phyloP scores from a whole-genome alignment of 164 flowering plant species.

The Tetracentron sinense region DNA sequence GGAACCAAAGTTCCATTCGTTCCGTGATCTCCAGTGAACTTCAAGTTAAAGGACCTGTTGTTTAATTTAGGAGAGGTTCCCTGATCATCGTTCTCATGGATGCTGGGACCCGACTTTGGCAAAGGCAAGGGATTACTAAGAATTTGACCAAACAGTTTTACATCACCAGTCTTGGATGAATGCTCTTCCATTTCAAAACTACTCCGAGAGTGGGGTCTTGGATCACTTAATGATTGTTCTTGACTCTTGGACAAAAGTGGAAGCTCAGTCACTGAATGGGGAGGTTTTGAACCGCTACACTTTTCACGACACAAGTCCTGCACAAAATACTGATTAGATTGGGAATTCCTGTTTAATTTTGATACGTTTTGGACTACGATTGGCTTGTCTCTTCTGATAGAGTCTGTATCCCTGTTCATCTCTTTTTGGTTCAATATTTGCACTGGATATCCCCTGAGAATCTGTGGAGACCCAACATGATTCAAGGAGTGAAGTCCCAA shows the following conservation, averaged over 20 bases:
- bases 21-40: slow-evolving; percentile 21
- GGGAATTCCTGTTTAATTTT: slow-evolving; percentile 19
- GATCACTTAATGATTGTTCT: slow-evolving; percentile 21
- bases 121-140: slow-evolving; percentile 43
- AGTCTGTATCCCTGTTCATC: slow-evolving; percentile 23
- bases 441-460: slow-evolving; percentile 42
- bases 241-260: slow-evolving; percentile 21
- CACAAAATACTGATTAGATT: slow-evolving; percentile 12
- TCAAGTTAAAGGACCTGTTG: slow-evolving; percentile 29
- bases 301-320: slow-evolving; percentile 35
- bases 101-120: slow-evolving; percentile 26
- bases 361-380: slow-evolving; percentile 20
- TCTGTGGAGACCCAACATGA: slow-evolving; percentile 30
- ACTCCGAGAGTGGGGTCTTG: slow-evolving; percentile 29
- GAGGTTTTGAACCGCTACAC: slow-evolving; percentile 31
- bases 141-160: slow-evolving; percentile 82
- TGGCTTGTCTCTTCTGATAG: slow-evolving; percentile 17
- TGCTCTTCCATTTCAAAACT: slow-evolving; percentile 43
- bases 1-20: slow-evolving; percentile 26
- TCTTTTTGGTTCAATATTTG: slow-evolving; percentile 34
- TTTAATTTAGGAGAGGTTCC: slow-evolving; percentile 14
- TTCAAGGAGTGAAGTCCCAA: slow-evolving; percentile 17
- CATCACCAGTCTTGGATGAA: slow-evolving; percentile 50
- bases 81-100: slow-evolving; percentile 25
- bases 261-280: slow-evolving; percentile 27